Base-by-base conservation (phyloP, 495 filamentous ascomycete species). In the Trichocladium uniseriatum region DNA sequence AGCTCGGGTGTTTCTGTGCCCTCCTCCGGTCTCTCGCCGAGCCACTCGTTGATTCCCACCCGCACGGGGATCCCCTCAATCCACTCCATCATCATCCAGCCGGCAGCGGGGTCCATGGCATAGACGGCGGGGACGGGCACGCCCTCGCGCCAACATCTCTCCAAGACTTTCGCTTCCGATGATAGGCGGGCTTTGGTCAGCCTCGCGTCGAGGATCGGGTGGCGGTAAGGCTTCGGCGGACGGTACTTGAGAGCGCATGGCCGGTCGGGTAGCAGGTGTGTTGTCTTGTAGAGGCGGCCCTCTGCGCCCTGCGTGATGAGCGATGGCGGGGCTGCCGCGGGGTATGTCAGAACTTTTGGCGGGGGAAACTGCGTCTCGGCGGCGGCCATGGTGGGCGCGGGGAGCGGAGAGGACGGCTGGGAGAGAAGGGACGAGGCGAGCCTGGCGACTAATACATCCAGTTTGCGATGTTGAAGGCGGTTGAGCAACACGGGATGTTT, bases 71-170 rank as follows among this genome's bases (percentile, higher is more conserved):
- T 60, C n/a, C 90, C 90, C 10, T 79, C 78, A 14, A 96, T 76
- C 86, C 87, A 98, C 69, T 96, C 92, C 76, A 92, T 82, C 67
- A 85, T 76, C 64, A 96, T 63, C 87, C 90, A 94, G 5, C 87
- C 87, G 32, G 62, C 64, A 40, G 81, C 79, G 68, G 79, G 81
- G 65, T 92, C 87, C 38, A 87, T 59, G 16, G 77, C 86, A 51
- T 89, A 78, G 11, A 95, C 78, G 0, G 76, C 85, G 1, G 89
- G 89, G 2, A 94, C 88, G 8, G 61, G 72, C 0, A 94, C 81
- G 15, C 87, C 89, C 51, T 92, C 87, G 13, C 81, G 72, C 11
- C 79, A 67, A 48, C 86, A 83, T 56, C 83, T 82, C 15, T 79
- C 79, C 20, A 95, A 72, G 44, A 91, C 84, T 31, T 92, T 79